A percentile compares a stretch with the other conserved stretches of the same genome.
Evolutionary conservation across 768 basidiomycete species (phyloP).

Genomic region (Calvatia gigantea): DNA sequence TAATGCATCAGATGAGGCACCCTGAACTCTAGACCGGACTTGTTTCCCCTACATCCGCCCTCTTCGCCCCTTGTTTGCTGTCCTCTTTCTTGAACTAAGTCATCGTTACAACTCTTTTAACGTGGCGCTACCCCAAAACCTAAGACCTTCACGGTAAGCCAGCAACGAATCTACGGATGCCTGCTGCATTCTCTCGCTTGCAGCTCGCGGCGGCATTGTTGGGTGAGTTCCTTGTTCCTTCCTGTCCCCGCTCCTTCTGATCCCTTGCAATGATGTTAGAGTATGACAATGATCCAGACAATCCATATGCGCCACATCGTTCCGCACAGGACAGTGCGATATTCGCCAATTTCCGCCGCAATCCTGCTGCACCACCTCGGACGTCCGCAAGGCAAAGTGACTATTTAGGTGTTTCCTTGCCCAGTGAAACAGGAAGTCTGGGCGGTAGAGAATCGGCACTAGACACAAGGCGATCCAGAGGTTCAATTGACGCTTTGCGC

Average conservation of each 20-base stretch:
- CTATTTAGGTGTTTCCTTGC: slow-evolving; percentile 64
- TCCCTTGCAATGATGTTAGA: slow-evolving; percentile 46
- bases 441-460: slow-evolving; percentile 44
- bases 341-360: slow-evolving; percentile 72
- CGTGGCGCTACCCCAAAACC: not conserved
- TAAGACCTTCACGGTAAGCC: not conserved
- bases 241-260: slow-evolving; percentile 1
- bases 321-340: slow-evolving; percentile 84
- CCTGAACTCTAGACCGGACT: not conserved
- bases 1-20: not conserved
- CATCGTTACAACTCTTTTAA: not conserved
- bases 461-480: slow-evolving; percentile 49
- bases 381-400: slow-evolving; percentile 51
- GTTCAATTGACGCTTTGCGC: slow-evolving; percentile 59
- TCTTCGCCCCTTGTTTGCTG: not conserved
- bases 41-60: not conserved
- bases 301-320: slow-evolving; percentile 56
- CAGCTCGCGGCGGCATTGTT: slow-evolving; percentile 85
- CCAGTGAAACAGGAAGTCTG: slow-evolving; percentile 52
- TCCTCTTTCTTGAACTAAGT: not conserved
- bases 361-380: slow-evolving; percentile 43
- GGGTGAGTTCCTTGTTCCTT: slow-evolving; percentile 44
- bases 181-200: slow-evolving; percentile 70
- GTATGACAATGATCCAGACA: slow-evolving; percentile 84
- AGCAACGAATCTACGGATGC: slow-evolving; percentile 15